Evolutionary conservation across 352 stramenopile species (phyloP).

Genomic region (Globisporangium okanoganense): DNA sequence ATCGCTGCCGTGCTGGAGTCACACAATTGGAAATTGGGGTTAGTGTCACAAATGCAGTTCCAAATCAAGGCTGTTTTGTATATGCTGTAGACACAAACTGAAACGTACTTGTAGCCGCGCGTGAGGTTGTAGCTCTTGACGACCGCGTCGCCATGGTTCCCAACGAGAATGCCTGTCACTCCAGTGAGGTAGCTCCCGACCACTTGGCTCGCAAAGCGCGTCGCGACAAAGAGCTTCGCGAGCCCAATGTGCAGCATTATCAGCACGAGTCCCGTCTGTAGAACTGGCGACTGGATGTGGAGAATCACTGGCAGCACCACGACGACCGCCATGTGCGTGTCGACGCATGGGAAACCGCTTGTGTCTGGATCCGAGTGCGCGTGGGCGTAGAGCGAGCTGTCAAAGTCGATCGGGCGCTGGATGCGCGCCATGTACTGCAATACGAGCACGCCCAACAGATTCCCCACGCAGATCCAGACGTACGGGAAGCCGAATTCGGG

Average conservation of each 20-base stretch:
- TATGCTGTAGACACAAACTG: not conserved
- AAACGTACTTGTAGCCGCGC: conserved; percentile 33
- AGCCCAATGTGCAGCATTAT: conserved; percentile 32
- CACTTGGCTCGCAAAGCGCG: conserved; percentile 54
- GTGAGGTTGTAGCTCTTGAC: conserved; percentile 44
- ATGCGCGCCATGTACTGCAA: conserved; percentile 45
- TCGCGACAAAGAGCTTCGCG: conserved; percentile 35
- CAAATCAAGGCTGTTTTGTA: not conserved
- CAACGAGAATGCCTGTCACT: conserved; percentile 44
- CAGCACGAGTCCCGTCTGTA: conserved; percentile 18
- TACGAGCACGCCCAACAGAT: conserved; percentile 42
- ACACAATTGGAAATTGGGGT: not conserved
- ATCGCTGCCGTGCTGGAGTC: conserved; percentile 34
- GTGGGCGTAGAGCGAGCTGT: conserved; percentile 25
- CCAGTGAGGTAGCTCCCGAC: conserved; percentile 61
- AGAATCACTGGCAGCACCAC: conserved; percentile 56
- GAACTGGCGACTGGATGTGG: conserved; percentile 27
- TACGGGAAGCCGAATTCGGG: conserved; percentile 60
- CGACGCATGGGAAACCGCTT: conserved; percentile 39
- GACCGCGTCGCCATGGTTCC: conserved; percentile 52
- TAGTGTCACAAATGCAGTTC: not conserved
- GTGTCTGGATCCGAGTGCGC: conserved; percentile 14
- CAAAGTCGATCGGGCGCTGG: conserved; percentile 51
- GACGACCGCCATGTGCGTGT: conserved; percentile 73
- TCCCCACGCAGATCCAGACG: conserved; percentile 61